phyloP scores from a whole-genome alignment of 306 rosid species.

The Senna tora region DNA sequence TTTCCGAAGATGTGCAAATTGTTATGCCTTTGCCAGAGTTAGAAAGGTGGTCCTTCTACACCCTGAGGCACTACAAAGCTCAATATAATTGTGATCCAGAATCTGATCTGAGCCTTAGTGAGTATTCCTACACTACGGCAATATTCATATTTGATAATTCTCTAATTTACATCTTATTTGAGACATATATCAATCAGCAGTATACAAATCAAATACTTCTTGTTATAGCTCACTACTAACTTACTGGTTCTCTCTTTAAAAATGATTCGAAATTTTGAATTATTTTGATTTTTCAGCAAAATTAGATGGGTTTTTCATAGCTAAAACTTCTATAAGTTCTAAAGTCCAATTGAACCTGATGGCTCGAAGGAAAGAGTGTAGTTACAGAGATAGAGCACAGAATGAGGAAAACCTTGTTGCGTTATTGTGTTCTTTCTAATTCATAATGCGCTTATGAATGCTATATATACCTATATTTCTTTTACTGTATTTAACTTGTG shows the following conservation, averaged over 20 bases:
- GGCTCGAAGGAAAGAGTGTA: constrained; percentile 26
- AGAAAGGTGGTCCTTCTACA: constrained; percentile 91
- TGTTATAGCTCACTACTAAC: background rate
- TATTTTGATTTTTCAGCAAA: background rate
- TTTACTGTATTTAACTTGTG: constrained; percentile 16
- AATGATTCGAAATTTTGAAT: background rate
- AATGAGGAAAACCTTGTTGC: background rate
- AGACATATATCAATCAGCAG: constrained; percentile 16
- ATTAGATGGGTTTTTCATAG: constrained; percentile 17
- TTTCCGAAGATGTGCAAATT: constrained; percentile 86
- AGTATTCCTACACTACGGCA: constrained; percentile 44
- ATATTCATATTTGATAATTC: constrained; percentile 21
- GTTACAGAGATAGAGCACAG: background rate
- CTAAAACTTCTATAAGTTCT: background rate
- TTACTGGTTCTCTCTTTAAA: background rate
- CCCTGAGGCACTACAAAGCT: constrained; percentile 70
- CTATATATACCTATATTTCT: constrained; percentile 21
- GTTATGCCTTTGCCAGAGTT: constrained; percentile 88
- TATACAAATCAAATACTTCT: background rate
- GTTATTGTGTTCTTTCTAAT: constrained; percentile 6
- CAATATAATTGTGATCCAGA: constrained; percentile 85
- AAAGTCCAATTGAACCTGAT: constrained; percentile 1
- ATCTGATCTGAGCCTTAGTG: constrained; percentile 87
- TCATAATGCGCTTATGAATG: constrained; percentile 12
- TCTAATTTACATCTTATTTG: constrained; percentile 2